Evolutionary conservation across 805 yeast genomes (phyloP).

Genomic region (Candida palmyrensis): DNA sequence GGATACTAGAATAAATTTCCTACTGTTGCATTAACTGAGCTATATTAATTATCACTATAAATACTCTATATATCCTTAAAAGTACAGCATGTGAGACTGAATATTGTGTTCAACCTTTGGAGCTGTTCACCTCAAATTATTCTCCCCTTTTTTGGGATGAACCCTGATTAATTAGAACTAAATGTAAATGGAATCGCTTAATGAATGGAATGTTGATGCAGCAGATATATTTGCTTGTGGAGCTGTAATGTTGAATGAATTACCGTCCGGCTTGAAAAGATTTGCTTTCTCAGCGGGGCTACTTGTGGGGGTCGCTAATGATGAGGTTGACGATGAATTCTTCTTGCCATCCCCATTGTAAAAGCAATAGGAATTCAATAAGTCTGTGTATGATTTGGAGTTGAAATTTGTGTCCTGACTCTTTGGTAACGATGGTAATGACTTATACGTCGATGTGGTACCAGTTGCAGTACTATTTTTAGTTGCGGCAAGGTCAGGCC

Average conservation of each 20-base stretch:
- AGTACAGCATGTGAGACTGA: too few species aligned
- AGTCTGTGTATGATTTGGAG: slow-evolving; percentile 26
- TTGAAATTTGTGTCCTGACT: slow-evolving; percentile 13
- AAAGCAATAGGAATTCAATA: slow-evolving; percentile 32
- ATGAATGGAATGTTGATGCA: slow-evolving; percentile 29
- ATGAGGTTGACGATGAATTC: too few species aligned
- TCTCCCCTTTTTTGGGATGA: too few species aligned
- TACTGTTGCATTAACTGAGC: neutral
- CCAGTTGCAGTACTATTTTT: neutral
- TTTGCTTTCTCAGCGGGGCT: too few species aligned
- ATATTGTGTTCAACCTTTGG: neutral
- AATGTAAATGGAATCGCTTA: slow-evolving; percentile 28
- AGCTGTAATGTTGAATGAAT: too few species aligned
- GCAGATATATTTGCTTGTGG: slow-evolving; percentile 13
- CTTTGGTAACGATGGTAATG: neutral
- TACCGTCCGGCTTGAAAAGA: too few species aligned
- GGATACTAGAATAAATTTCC: slow-evolving; percentile 13
- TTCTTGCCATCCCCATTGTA: slow-evolving; percentile 20
- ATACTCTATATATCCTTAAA: neutral
- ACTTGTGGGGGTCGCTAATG: too few species aligned
- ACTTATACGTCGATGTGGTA: neutral
- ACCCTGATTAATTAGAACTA: too few species aligned
- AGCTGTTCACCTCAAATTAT: too few species aligned
- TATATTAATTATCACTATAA: slow-evolving; percentile 1
- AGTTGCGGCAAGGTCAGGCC: neutral